Base-by-base conservation (phyloP, 2,329 filamentous ascomycete species). In the Aphanocladium album region DNA sequence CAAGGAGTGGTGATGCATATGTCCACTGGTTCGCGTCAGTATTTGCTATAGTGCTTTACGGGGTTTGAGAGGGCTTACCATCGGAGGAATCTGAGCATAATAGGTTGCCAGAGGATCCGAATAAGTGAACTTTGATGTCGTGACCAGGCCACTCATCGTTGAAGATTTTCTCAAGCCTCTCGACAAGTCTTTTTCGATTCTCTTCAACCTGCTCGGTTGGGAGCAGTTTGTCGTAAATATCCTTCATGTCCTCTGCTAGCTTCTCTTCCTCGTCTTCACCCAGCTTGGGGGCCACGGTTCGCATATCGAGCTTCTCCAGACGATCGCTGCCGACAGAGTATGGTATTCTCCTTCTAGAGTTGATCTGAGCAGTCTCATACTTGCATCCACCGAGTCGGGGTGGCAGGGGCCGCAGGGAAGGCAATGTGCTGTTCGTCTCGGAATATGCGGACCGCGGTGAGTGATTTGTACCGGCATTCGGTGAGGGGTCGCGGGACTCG, bases 61-160 rank as follows among this genome's bases (percentile, higher is more conserved):
- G 16, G 27, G 16, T 37, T 58, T 16, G 45, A 55, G 7, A 27
- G 16, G 14, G 2, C 41, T 16, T 79, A 96, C 92, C 91, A 78
- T 99, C 95, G 57, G 95, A 99, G 71, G 97, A 92, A 74, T 91
- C 93, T 37, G 93, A 96, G 75, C 92, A 97, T 60, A 99, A 79
- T 73, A 95, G 79, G 74, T 99, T 99, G 52, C 95, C 95, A 5
- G 95, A 98, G 5, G 95, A 98, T n/a, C 95, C 95, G 81, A 99
- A 99, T 17, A 98, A 86, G 72, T 95, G 89, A 39, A 97, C 95
- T 66, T 85, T 87, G 70, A 97, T 97, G 63, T 96, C 84, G 69
- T 91, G 89, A 1, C 90, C 91, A 1, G 95, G 95, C 91, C 93
- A 99, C 71, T 96, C 87, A 8, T 90, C 84, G 69, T 96, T 95